phyloP scores from a whole-genome alignment of 345 rosid genomes.

The Boechera retrofracta region DNA sequence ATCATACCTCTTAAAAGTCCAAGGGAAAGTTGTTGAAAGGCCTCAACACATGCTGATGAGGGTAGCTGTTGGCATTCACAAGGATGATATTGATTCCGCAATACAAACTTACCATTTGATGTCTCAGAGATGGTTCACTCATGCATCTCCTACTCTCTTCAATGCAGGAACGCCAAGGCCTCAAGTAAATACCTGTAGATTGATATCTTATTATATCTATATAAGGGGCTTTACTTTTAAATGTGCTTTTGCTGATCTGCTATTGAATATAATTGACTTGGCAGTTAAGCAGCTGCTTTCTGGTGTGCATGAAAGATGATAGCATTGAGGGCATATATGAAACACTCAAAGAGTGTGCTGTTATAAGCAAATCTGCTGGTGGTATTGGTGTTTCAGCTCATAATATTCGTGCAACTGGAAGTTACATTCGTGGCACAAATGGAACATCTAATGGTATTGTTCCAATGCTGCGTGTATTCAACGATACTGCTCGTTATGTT shows the following conservation, averaged over 20 bases:
- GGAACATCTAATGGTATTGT: slow-evolving; percentile 32
- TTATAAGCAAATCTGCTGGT: slow-evolving; percentile 94
- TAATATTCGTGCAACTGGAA: slow-evolving; percentile 25
- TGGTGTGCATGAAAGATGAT: slow-evolving; percentile 92
- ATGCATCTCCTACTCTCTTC: slow-evolving; percentile 94
- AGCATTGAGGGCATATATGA: slow-evolving; percentile 95
- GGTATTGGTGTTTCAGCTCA: slow-evolving; percentile 84
- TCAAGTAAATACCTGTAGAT: slow-evolving; percentile 52
- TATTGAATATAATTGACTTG: neutral
- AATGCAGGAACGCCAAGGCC: slow-evolving; percentile 93
- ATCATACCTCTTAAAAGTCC: slow-evolving; percentile 87
- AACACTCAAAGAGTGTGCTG: slow-evolving; percentile 91
- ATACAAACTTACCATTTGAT: slow-evolving; percentile 84
- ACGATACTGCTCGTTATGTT: slow-evolving; percentile 30
- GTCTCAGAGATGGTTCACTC: slow-evolving; percentile 97
- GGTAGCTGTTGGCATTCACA: slow-evolving; percentile 90
- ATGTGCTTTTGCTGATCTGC: neutral
- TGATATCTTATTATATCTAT: neutral
- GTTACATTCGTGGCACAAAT: slow-evolving; percentile 31
- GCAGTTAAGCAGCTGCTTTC: slow-evolving; percentile 91
- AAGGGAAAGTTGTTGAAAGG: slow-evolving; percentile 83
- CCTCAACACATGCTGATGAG: slow-evolving; percentile 98
- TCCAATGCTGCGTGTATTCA: slow-evolving; percentile 31
- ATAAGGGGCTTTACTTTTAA: no score
- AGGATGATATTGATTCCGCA: slow-evolving; percentile 72